Evolutionary conservation across 495 filamentous ascomycete species (phyloP), one percentile per base, ranked within the genome.

Genomic region (Trichoderma gamsii): DNA sequence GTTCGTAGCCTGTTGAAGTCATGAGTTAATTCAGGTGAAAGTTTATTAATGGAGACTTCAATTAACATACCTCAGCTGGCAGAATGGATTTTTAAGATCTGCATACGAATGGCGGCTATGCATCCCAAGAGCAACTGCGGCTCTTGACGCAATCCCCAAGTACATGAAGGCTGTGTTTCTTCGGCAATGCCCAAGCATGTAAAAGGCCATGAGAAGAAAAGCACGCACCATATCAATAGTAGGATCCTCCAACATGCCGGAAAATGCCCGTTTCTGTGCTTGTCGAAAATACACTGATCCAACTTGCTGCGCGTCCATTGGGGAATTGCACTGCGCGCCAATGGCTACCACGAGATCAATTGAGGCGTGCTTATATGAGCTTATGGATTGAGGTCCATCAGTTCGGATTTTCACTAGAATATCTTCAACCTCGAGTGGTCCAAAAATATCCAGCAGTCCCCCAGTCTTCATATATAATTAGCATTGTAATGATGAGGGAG

Each of bases 161-260:
- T 82, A 82, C 80, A 83, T 81, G 68, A 81, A 83, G 9, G 81
- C 80, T 5, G 79, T 76, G 63, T 83, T 83, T 64, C 81, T 77
- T 41, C 79, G 80, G 65, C 79, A 82, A 11, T 79, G 78, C 0
- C 81, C 81, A 13, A 82, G 76, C 77, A 83, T 79, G 65, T 82
- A 83, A 38, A 81, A 82, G 3, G 81, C 74, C 75, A 83, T 77
- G 15, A 82, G 71, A 5, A 80, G 71, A 63, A 81, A 83, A 1
- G 74, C 69, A 13, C 79, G 75, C 3, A 81, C 72, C 41, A 81
- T 52, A 56, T 80, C 74, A 23, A 66, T 23, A 23, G 49, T 46
- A 29, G 65, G 65, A 23, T 66, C 65, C 23, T 66, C 65, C 41
- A 69, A 35, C 61, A 69, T 67, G 13, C 63, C 63, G 15, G 66